Base-by-base conservation (phyloP, 208 protist genomes). In the Trypanosomatidae sp. region DNA sequence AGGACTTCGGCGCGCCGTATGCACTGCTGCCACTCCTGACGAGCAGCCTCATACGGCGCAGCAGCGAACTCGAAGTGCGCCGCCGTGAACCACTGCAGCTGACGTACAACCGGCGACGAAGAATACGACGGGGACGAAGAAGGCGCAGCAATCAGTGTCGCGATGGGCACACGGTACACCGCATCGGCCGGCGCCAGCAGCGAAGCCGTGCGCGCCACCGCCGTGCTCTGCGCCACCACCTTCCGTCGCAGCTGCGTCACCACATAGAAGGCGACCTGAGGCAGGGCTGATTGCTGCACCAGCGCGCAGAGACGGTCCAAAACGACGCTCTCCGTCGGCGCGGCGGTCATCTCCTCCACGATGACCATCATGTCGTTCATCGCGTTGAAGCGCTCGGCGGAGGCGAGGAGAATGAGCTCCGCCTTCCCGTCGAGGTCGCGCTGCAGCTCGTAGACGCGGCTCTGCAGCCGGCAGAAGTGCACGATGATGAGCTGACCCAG, bases 401-500 rank as follows among this genome's bases (percentile, higher is more conserved):
- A 86, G 25, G 86, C 82, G 19, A 91, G 71, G 39, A 95, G 71
- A 19, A 94, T 73, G 7, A 80, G 10, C 65, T 94, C 85, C 68
- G 89, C 88, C 0, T 71, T 76, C 33, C 87, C 91, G n/a, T 89
- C 81, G 10, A 94, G 75, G 69, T 95, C 89, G 25, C 83, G 83
- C 65, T 95, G 88, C 30, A 91, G 77, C 4, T 77, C 73, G 73
- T 93, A 90, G 22, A 95, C 84, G 46, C 66, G 46, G 50, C 74
- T 81, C 25, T 93, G 91, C 15, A 91, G 71, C 9, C 89, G 85
- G 68, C 89, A 93, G 0, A 95, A 78, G 69, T 95, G 91, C 7
- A 94, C 72, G 13, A 95, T 73, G 0, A 92, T 33, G 5, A 73
- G 80, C 68, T 91, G 84, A 5, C 91, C 91, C 12, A 95, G 69